Conservation (phyloP, 1,284 basidiomycete genomes). For the Melampsora larici-populina region DNA sequence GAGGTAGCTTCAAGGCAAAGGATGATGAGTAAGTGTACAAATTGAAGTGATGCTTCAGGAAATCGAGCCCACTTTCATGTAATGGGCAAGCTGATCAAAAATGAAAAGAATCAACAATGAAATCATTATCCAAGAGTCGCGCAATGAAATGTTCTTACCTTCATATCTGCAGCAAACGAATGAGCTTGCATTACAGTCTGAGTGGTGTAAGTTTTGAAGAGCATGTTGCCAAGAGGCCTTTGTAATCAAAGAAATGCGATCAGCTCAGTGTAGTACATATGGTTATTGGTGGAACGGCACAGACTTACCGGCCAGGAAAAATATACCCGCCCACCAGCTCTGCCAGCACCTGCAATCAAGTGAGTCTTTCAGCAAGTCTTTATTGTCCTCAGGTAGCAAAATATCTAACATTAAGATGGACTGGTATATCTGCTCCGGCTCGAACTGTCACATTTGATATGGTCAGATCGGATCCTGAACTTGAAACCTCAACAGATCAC, state of each 20-base stretch:
- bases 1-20: conserved; percentile 18
- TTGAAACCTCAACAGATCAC: background rate
- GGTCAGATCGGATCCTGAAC: background rate
- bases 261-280: background rate
- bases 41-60: no score
- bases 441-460: background rate
- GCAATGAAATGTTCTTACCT: conserved; percentile 8
- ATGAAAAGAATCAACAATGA: background rate
- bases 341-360: conserved; percentile 17
- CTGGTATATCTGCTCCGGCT: conserved; percentile 19
- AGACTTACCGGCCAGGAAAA: conserved; percentile 15
- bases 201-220: conserved; percentile 27
- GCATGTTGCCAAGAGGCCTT: conserved; percentile 36
- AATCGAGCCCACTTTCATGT: conserved; percentile 34
- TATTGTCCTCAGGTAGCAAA: background rate
- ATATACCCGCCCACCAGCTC: conserved; percentile 39
- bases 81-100: conserved; percentile 33
- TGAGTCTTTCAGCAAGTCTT: background rate
- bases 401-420: conserved; percentile 23
- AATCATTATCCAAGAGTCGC: background rate
- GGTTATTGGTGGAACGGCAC: background rate
- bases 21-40: no score
- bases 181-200: conserved; percentile 26
- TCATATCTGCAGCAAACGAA: conserved; percentile 29
- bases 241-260: background rate